These are phyloP conservation scores for Talaromyces nanjingensis DNA, from an alignment of 495 filamentous ascomycete species.

Conservation along the genomic window DNA sequence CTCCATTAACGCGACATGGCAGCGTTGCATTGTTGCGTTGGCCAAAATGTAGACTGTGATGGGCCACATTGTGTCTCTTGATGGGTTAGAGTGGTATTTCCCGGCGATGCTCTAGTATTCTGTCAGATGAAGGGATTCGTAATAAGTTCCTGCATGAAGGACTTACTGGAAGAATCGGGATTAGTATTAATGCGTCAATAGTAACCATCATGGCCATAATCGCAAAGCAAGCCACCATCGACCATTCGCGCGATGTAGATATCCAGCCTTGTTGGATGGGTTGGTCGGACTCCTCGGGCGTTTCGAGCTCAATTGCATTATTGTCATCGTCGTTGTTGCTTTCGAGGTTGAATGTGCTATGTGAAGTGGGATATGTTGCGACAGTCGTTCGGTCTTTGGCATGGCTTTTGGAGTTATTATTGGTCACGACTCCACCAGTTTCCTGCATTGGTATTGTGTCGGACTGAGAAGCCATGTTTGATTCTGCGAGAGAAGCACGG, in stretches of 20 bases:
- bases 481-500: background rate
- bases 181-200: constrained; percentile 3
- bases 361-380: background rate
- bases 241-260: background rate
- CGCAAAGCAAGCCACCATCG: constrained; percentile 5
- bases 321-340: background rate
- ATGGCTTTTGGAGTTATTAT: background rate
- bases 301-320: background rate
- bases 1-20: constrained; percentile 39
- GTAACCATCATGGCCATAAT: constrained; percentile 5
- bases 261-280: background rate
- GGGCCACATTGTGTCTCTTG: background rate
- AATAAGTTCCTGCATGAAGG: background rate
- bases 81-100: background rate
- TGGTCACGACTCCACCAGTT: background rate
- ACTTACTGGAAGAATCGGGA: constrained; percentile 4
- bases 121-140: background rate
- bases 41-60: constrained; percentile 34
- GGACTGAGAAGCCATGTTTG: background rate
- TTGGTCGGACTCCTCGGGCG: background rate
- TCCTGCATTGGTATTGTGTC: background rate
- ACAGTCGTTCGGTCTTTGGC: background rate
- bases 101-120: background rate
- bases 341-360: background rate
- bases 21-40: constrained; percentile 38